Evolutionary conservation across 2,329 filamentous ascomycete species (phyloP), one percentile per base, ranked within the genome.

Genomic region (Tolypocladium inflatum): DNA sequence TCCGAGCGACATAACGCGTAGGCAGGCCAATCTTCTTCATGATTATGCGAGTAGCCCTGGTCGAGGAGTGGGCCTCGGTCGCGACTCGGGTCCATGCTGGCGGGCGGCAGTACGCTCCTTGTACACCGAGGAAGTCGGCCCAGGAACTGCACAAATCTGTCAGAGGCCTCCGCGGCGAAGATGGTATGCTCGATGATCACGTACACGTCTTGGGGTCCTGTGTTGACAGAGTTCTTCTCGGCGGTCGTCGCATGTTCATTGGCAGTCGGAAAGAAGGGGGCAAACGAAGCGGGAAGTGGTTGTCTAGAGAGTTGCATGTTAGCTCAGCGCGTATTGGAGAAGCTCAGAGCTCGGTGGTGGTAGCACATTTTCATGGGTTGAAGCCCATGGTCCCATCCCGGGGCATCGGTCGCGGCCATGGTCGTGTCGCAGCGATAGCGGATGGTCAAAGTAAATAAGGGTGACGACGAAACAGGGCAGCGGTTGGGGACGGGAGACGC

Each of bases 11-110:
- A 45, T 43, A 45, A 21, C 26, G 35, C n/a, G 35, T 42, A 19
- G 48, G 53, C 23, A 56, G 26, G 42, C 50, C 26, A 38, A 57
- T 54, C 21, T 39, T 57, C 10, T 39, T 54, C 56, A 54, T 57
- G 51, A 57, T 54, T 7, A 10, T 54, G 17, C 43, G 45, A 23
- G 35, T 19, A 26, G 45, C 11, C 13, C 26, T 54, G 4, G 13
- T 26, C 21, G 51, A 17, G 15, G 33, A 7, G 5, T 41, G 50
- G n/a, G 30, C 38, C n/a, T n/a, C n/a, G 33, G 41, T 42, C 4
- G 26, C 26, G 30, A 57, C 38, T 7, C 56, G 26, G 15, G 56
- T 54, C 56, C 56, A 57, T 4, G 39, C 50, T 11, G 56, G 56
- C 6, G 19, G 37, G 21, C 50, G 50, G 13, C n/a, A 30, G 23